phyloP scores from a whole-genome alignment of 2,329 filamentous ascomycete genomes.

The Cryphonectria japonica region DNA sequence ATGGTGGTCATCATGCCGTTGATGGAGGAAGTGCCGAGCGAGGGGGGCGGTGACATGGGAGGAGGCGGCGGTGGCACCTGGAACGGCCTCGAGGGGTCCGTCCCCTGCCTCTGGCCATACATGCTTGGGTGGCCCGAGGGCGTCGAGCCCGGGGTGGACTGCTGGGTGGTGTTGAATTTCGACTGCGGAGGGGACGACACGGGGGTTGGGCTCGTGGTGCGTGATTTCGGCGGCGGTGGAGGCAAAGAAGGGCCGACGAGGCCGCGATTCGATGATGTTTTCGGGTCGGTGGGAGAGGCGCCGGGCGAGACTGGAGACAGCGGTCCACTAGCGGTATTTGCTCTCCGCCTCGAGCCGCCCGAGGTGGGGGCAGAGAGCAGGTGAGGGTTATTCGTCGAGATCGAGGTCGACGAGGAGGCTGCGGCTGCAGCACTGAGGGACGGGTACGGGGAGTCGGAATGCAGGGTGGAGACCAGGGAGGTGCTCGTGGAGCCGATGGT shows the following conservation, averaged over 20 bases:
- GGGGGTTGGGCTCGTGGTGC: slow-evolving; percentile 20
- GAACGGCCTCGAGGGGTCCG: slow-evolving; percentile 56
- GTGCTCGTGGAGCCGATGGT: slow-evolving; percentile 23
- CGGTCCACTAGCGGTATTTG: slow-evolving; percentile 29
- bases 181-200: slow-evolving; percentile 20
- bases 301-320: slow-evolving; percentile 25
- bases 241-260: slow-evolving; percentile 3
- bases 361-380: slow-evolving; percentile 24
- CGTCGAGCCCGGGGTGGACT: slow-evolving; percentile 23
- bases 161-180: slow-evolving; percentile 15
- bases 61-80: slow-evolving; percentile 58
- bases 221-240: slow-evolving; percentile 21
- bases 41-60: slow-evolving; percentile 55
- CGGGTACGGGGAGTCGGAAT: slow-evolving; percentile 28
- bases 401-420: neutral
- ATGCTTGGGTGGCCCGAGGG: slow-evolving; percentile 44
- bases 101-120: slow-evolving; percentile 57
- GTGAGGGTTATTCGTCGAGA: slow-evolving; percentile 12
- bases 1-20: slow-evolving; percentile 51
- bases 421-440: slow-evolving; percentile 15
- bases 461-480: slow-evolving; percentile 30
- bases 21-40: slow-evolving; percentile 43
- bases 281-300: slow-evolving; percentile 25
- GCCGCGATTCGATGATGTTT: slow-evolving; percentile 13
- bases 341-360: slow-evolving; percentile 23